Conservation (phyloP, 805 yeast species). For the Candida koratica region DNA sequence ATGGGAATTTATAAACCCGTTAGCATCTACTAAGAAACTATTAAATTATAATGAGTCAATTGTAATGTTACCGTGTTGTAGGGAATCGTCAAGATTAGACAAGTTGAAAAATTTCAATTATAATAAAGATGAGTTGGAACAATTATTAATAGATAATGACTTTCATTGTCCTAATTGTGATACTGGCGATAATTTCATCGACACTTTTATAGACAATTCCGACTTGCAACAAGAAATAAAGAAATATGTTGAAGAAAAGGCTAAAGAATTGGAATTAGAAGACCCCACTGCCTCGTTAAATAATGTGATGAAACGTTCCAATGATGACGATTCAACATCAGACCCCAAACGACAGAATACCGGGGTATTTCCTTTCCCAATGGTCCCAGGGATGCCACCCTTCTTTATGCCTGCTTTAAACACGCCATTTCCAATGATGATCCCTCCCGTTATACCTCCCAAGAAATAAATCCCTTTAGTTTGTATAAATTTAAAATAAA, state of each 20-base stretch:
- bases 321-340: conserved; percentile 20
- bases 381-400: conserved; percentile 20
- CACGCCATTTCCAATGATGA: conserved; percentile 14
- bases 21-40: conserved; percentile 49
- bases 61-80: conserved; percentile 81
- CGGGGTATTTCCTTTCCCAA: conserved; percentile 12
- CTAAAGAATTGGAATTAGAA: conserved; percentile 31
- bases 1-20: conserved; percentile 61
- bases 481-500: neutral
- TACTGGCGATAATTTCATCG: conserved; percentile 68
- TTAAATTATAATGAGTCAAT: conserved; percentile 52
- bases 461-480: neutral
- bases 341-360: conserved; percentile 27
- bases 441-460: conserved; percentile 15
- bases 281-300: conserved; percentile 22
- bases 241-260: conserved; percentile 41
- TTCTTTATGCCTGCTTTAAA: conserved; percentile 14
- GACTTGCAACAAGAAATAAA: conserved; percentile 55
- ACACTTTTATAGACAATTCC: conserved; percentile 59
- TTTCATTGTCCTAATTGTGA: conserved; percentile 89
- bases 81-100: conserved; percentile 50
- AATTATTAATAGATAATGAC: conserved; percentile 67
- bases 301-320: conserved; percentile 18
- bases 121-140: conserved; percentile 36
- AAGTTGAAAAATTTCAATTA: conserved; percentile 44